These are phyloP conservation scores for Pythium rishiriense DNA, from an alignment of 352 stramenopile species.

Conservation along the genomic window DNA sequence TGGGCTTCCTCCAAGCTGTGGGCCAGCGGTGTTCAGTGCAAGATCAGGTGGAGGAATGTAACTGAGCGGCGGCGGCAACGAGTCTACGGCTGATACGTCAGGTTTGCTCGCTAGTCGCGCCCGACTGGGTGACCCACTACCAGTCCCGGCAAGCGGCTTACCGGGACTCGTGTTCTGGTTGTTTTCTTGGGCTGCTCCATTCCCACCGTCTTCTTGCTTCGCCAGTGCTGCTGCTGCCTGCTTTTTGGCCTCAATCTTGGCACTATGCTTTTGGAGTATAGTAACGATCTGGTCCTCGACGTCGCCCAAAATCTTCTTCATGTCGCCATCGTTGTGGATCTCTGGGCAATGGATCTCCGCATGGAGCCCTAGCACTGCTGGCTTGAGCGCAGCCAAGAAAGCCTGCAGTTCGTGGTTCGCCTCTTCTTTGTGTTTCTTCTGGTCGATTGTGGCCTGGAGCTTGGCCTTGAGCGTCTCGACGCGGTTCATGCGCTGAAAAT, in stretches of 20 bases:
- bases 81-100: background rate
- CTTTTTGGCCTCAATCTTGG: conserved; percentile 55
- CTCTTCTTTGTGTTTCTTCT: conserved; percentile 79
- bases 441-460: conserved; percentile 59
- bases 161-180: conserved; percentile 27
- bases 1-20: background rate
- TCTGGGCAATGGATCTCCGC: conserved; percentile 72
- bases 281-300: conserved; percentile 76
- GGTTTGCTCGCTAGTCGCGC: background rate
- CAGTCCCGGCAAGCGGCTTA: background rate
- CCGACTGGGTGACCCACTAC: background rate
- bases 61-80: conserved; percentile 23
- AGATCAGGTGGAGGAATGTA: conserved; percentile 21
- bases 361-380: conserved; percentile 59
- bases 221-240: conserved; percentile 23
- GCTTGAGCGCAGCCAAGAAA: conserved; percentile 67
- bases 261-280: conserved; percentile 64
- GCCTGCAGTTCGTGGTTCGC: conserved; percentile 65
- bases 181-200: background rate
- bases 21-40: background rate
- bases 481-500: conserved; percentile 77
- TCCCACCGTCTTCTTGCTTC: background rate
- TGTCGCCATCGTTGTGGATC: conserved; percentile 61
- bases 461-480: conserved; percentile 69
- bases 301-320: conserved; percentile 75